phyloP scores from a whole-genome alignment of 2,329 filamentous ascomycete genomes.

The Venturia aucupariae region DNA sequence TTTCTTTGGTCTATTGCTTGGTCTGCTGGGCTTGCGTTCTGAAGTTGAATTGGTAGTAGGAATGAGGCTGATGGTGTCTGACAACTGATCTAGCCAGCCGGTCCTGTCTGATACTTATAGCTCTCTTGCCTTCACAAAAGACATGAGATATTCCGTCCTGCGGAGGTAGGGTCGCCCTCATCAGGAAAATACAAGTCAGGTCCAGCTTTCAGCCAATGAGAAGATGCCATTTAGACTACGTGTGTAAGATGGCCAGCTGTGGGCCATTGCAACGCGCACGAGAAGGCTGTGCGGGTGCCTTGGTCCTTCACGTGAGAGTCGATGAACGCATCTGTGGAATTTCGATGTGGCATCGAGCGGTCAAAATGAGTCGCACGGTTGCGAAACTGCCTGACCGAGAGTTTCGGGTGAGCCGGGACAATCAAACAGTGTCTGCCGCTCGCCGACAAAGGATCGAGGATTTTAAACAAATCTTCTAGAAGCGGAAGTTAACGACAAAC shows the following conservation, averaged over 20 bases:
- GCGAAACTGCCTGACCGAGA: not conserved
- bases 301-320: not conserved
- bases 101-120: not conserved
- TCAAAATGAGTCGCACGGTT: not conserved
- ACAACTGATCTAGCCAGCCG: too few relatives aligned
- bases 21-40: not conserved
- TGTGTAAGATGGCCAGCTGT: not conserved
- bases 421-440: not conserved
- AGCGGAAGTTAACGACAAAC: not conserved
- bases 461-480: not conserved
- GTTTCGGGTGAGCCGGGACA: not conserved
- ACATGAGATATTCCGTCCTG: not conserved
- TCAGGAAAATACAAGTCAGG: not conserved
- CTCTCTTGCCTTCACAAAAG: not conserved
- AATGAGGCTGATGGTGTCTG: not conserved
- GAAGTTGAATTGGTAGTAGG: not conserved
- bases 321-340: not conserved
- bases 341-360: not conserved
- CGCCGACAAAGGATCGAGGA: not conserved
- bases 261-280: not conserved
- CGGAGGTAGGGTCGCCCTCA: not conserved
- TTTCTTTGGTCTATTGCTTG: not conserved
- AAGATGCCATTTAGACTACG: not conserved
- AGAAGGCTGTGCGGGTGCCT: not conserved
- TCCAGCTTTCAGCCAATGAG: not conserved